Base-by-base conservation (phyloP, 2,329 filamentous ascomycete genomes). In the Aspergillus persii region DNA sequence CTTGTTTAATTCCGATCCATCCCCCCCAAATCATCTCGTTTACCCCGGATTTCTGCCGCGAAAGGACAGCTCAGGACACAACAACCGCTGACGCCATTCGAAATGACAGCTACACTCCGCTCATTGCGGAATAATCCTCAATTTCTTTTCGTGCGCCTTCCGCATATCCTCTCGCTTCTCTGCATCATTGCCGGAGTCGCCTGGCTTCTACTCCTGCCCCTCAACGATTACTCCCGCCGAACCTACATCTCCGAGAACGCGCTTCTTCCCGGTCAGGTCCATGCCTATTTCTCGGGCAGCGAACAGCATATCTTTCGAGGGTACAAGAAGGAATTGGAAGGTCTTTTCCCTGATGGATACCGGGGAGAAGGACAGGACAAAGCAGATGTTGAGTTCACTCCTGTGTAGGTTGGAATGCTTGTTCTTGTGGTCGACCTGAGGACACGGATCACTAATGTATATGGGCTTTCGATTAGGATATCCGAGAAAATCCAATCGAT, bases 201-300 rank as follows among this genome's bases (percentile, higher is more conserved):
- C 67, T 99, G 94, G 91, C 86, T 99, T 12, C 85, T 97, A 26
- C 83, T 98, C 33, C 85, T 99, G 1, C 95, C 95, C 2, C 83
- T 98, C 55, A 85, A 98, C 76, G 86, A 93, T 66, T 96, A 98
- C 79, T 96, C 92, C 53, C 87, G 95, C 65, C 84, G 86, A 61
- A 99, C 94, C 1, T 99, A 99, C 76, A 95, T 99, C 59, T 98
- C 94, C 48, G 95, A 99, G 76, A 99, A 99, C 74, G 95, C 95
- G 9, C 86, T 99, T 36, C 81, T 99, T 12, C 95, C 95, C 0
- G 95, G 93, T 2, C 95, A 99, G 76, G 95, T 98, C 8, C 94
- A 98, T 78, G 96, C 95, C 1, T 99, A 99, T 77, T 99, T 99
- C 73, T 89, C 91, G 6, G 95, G 95, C 18, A 96, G 92, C 75